These are phyloP conservation scores for Russula sp. DNA, from an alignment of 768 basidiomycete species.

Conservation along the genomic window DNA sequence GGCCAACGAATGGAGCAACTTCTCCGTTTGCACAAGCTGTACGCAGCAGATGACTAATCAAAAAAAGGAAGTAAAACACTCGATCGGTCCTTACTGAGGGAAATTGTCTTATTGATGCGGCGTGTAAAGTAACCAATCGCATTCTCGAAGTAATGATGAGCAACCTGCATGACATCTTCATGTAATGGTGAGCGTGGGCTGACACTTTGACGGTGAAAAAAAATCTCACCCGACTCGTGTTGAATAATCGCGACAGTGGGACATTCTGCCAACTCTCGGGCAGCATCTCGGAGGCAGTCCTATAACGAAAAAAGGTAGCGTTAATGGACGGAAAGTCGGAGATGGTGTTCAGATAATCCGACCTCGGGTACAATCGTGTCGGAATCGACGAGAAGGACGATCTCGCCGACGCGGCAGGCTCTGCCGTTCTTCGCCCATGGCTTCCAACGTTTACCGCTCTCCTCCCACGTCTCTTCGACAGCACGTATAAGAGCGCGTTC, in stretches of 20 bases:
- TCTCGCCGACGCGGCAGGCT: constrained; percentile 38
- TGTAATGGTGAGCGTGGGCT: constrained; percentile 24
- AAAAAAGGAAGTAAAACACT: neutral
- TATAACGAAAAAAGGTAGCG: neutral
- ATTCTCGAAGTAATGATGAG: constrained; percentile 45
- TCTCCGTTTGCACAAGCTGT: constrained; percentile 36
- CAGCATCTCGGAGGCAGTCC: constrained; percentile 48
- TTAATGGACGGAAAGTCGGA: constrained; percentile 5
- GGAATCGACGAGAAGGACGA: constrained; percentile 44
- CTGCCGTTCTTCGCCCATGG: constrained; percentile 33
- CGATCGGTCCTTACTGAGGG: constrained; percentile 24
- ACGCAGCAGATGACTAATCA: neutral
- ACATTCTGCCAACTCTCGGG: constrained; percentile 41
- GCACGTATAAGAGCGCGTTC: constrained; percentile 44
- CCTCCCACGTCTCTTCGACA: constrained; percentile 44
- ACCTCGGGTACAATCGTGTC: constrained; percentile 43
- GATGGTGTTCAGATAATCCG: neutral
- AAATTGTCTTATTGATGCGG: constrained; percentile 41
- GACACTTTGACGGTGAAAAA: neutral
- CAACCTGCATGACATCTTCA: constrained; percentile 49
- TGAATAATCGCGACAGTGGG: constrained; percentile 46
- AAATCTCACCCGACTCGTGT: constrained; percentile 36
- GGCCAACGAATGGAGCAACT: constrained; percentile 40
- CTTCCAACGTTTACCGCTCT: constrained; percentile 26
- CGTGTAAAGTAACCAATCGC: constrained; percentile 43